phyloP scores from a whole-genome alignment of 306 rosid species.

The Parietaria judaica region DNA sequence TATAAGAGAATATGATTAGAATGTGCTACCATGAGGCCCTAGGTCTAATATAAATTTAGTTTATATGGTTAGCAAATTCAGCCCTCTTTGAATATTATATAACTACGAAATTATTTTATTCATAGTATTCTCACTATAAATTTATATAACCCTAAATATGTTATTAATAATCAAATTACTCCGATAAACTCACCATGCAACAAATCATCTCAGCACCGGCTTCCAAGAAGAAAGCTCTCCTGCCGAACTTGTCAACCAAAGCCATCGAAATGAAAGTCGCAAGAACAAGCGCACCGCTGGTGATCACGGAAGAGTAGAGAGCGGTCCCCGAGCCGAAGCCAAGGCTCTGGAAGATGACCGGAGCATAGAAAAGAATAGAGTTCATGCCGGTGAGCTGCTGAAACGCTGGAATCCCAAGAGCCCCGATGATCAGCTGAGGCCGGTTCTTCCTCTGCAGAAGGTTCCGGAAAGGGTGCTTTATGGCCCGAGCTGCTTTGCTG shows the following conservation, averaged over 20 bases:
- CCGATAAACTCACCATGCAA: conserved; percentile 49
- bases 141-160: too few species aligned
- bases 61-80: too few species aligned
- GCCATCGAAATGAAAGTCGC: conserved; percentile 81
- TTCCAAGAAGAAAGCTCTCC: conserved; percentile 86
- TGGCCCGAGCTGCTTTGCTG: conserved; percentile 54
- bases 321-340: conserved; percentile 87
- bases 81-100: too few species aligned
- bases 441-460: conserved; percentile 66
- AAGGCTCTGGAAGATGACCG: conserved; percentile 88
- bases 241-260: conserved; percentile 75
- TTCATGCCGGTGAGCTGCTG: conserved; percentile 95
- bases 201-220: conserved; percentile 92
- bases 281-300: conserved; percentile 70
- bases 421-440: conserved; percentile 87
- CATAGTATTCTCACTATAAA: too few species aligned
- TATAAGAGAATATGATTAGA: too few species aligned
- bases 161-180: neutral
- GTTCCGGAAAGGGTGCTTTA: conserved; percentile 57
- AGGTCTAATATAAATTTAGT: too few species aligned
- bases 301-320: conserved; percentile 64
- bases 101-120: too few species aligned
- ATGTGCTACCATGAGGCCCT: too few species aligned
- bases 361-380: conserved; percentile 96
- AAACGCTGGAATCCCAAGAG: conserved; percentile 88